A percentile compares a stretch with the other conserved stretches of the same genome.
phyloP scores from a whole-genome alignment of 805 yeast genomes.

The Starmerella vitae region DNA sequence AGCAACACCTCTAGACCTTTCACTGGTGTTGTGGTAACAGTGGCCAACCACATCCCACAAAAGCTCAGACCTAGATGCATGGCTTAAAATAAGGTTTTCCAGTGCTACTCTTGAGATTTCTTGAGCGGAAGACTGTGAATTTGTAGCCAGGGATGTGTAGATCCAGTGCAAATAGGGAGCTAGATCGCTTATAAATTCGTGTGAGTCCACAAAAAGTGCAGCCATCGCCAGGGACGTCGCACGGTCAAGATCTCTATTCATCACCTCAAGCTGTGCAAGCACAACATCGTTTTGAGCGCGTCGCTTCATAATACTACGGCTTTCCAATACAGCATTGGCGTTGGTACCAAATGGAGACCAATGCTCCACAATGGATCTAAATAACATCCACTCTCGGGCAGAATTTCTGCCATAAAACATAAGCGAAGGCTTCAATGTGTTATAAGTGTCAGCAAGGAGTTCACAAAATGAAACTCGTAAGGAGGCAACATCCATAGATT shows the following conservation, averaged over 20 bases:
- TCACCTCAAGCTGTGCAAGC: constrained; percentile 46
- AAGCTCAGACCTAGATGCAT: constrained; percentile 40
- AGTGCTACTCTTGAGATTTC: constrained; percentile 60
- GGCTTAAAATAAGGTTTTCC: constrained; percentile 47
- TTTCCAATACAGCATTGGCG: constrained; percentile 43
- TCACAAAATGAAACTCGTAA: constrained; percentile 44
- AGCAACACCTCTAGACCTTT: constrained; percentile 34
- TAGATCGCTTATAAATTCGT: constrained; percentile 29
- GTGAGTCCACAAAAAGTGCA: constrained; percentile 49
- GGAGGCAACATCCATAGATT: constrained; percentile 17
- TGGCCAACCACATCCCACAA: constrained; percentile 51
- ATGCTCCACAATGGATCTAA: constrained; percentile 70
- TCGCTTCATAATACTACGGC: constrained; percentile 47
- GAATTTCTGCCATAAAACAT: constrained; percentile 16
- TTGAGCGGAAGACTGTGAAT: constrained; percentile 42
- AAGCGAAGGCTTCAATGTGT: constrained; percentile 21
- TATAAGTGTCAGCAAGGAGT: constrained; percentile 59
- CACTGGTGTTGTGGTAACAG: constrained; percentile 43
- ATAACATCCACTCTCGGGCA: constrained; percentile 33
- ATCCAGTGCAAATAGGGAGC: constrained; percentile 64
- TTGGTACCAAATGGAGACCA: constrained; percentile 90
- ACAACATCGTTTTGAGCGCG: constrained; percentile 18
- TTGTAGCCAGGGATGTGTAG: constrained; percentile 46
- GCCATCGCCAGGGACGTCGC: constrained; percentile 79
- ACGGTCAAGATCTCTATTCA: constrained; percentile 51